phyloP scores from a whole-genome alignment of 768 basidiomycete species.

The Lentinula edodes region DNA sequence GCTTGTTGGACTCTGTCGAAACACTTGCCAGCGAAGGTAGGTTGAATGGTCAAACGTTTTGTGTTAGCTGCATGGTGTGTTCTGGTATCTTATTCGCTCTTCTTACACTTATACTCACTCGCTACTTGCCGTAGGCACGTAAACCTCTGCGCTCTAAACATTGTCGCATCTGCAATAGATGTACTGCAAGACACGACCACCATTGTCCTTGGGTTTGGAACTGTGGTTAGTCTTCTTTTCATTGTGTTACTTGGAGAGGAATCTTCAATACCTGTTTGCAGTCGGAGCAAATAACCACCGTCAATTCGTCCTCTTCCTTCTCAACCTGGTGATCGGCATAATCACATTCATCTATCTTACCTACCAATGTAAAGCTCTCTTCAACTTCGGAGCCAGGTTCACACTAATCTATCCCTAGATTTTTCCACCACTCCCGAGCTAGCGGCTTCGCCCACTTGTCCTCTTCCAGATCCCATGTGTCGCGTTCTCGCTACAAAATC shows the following conservation, averaged over 20 bases:
- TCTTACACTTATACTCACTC: neutral
- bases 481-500: constrained; percentile 45
- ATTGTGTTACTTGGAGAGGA: neutral
- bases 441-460: constrained; percentile 53
- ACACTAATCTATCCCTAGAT: constrained; percentile 25
- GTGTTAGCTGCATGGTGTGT: constrained; percentile 88
- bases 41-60: constrained; percentile 94
- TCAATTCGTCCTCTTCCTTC: constrained; percentile 92
- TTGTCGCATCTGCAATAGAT: constrained; percentile 87
- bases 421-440: constrained; percentile 44
- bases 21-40: constrained; percentile 83
- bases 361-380: constrained; percentile 60
- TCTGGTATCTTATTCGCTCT: neutral
- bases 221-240: constrained; percentile 58
- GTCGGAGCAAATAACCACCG: constrained; percentile 94
- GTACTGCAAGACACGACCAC: constrained; percentile 88
- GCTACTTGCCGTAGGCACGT: constrained; percentile 46
- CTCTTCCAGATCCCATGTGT: constrained; percentile 68
- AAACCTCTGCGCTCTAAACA: constrained; percentile 95
- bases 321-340: constrained; percentile 79
- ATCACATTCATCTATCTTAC: constrained; percentile 78
- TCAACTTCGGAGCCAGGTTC: constrained; percentile 4
- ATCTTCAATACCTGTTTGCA: constrained; percentile 20
- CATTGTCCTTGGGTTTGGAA: constrained; percentile 99
- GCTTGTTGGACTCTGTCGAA: constrained; percentile 40